phyloP scores from a whole-genome alignment of 139 green algal genomes.

The Auxenochlorella pyrenoidosa region DNA sequence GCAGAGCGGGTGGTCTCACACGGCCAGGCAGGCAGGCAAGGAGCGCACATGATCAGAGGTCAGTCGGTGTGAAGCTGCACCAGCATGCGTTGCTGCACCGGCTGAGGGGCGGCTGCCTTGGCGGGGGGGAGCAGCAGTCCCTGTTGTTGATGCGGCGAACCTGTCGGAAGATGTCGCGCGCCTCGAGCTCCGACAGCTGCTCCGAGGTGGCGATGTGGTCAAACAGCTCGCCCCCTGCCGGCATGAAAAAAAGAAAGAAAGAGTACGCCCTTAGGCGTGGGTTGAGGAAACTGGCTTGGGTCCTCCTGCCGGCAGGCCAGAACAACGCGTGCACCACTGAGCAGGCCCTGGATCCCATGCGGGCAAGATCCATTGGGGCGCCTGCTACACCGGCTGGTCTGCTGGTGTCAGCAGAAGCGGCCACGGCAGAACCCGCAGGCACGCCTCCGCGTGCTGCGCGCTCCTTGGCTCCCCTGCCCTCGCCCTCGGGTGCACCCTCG shows the following conservation, averaged over 20 bases:
- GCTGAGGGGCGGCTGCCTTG: neutral
- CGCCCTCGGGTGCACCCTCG: too few species aligned
- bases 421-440: too few species aligned
- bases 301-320: too few species aligned
- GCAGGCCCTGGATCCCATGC: too few species aligned
- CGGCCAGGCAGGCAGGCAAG: neutral
- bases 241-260: neutral
- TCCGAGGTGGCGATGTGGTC: constrained; percentile 31
- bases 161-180: constrained; percentile 36
- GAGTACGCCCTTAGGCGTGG: too few species aligned
- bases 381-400: too few species aligned
- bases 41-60: neutral
- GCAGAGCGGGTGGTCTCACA: neutral
- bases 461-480: too few species aligned
- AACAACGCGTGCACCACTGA: too few species aligned
- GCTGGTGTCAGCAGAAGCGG: too few species aligned
- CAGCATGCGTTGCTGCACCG: neutral
- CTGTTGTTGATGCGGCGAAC: neutral
- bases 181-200: constrained; percentile 36
- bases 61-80: neutral
- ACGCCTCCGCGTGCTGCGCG: too few species aligned
- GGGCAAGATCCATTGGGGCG: too few species aligned
- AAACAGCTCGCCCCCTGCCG: constrained; percentile 46
- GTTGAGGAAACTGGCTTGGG: too few species aligned
- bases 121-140: neutral